Conservation (phyloP, 352 stramenopile genomes). For the Globisporangium yorkense region DNA sequence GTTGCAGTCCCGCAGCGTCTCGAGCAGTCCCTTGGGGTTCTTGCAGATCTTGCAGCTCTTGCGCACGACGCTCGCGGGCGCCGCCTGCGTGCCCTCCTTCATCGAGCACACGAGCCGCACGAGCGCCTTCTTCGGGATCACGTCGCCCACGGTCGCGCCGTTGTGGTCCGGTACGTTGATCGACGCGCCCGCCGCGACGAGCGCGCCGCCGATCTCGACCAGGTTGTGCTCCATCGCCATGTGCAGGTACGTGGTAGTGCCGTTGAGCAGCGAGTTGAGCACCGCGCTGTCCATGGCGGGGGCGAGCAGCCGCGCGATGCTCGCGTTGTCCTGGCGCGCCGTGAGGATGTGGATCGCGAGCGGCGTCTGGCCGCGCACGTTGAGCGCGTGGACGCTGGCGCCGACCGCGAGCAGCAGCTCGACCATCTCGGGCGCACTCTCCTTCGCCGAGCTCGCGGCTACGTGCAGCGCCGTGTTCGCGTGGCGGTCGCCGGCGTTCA, state of each 20-base stretch:
- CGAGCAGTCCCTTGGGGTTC: conserved; percentile 64
- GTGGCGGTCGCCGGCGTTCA: conserved; percentile 75
- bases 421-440: conserved; percentile 57
- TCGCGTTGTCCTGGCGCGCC: conserved; percentile 45
- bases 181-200: conserved; percentile 68
- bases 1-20: conserved; percentile 67
- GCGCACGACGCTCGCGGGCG: conserved; percentile 45
- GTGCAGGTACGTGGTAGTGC: conserved; percentile 72
- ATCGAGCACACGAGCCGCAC: conserved; percentile 77
- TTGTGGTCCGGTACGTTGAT: conserved; percentile 82
- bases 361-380: conserved; percentile 79
- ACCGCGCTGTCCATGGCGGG: conserved; percentile 19
- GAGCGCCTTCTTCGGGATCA: conserved; percentile 67
- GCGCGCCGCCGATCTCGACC: conserved; percentile 54
- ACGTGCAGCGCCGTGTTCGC: conserved; percentile 82
- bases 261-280: conserved; percentile 68
- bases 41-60: conserved; percentile 83
- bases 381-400: conserved; percentile 55
- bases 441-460: conserved; percentile 53
- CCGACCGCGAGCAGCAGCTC: conserved; percentile 61
- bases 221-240: conserved; percentile 70
- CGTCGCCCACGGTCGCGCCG: conserved; percentile 73
- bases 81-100: conserved; percentile 62
- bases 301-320: conserved; percentile 51
- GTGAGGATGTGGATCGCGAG: conserved; percentile 84